These are phyloP conservation scores for Parafenestella ontariensis DNA, from an alignment of 2,329 filamentous ascomycete genomes.

Conservation along the genomic window DNA sequence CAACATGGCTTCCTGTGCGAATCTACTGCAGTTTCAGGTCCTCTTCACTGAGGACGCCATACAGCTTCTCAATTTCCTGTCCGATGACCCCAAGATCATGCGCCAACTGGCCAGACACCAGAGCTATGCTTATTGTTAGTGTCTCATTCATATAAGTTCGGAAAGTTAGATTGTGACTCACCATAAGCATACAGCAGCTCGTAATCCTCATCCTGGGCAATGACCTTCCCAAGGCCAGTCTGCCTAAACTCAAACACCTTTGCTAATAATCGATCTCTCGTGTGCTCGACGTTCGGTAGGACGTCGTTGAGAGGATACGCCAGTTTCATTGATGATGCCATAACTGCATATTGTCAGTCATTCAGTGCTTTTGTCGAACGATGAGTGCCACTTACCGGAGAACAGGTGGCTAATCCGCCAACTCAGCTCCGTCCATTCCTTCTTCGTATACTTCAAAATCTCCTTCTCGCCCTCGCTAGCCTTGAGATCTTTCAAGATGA, in stretches of 20 bases:
- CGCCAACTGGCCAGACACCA: conserved; percentile 68
- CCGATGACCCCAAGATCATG: conserved; percentile 63
- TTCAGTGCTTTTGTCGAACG: background rate
- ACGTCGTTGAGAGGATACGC: conserved; percentile 93
- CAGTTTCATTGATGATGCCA: conserved; percentile 91
- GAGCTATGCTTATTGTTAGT: conserved; percentile 51
- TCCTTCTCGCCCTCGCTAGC: conserved; percentile 82
- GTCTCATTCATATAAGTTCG: background rate
- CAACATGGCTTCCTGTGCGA: background rate
- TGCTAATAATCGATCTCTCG: conserved; percentile 81
- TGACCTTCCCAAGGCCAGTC: conserved; percentile 60
- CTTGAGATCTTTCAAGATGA: conserved; percentile 80
- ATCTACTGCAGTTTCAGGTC: conserved; percentile 61
- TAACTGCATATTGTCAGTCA: conserved; percentile 59
- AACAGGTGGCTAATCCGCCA: conserved; percentile 89
- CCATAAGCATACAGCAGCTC: conserved; percentile 92
- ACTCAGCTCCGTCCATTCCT: conserved; percentile 81
- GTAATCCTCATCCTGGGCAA: conserved; percentile 79
- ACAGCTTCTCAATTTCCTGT: conserved; percentile 64
- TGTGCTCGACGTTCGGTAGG: conserved; percentile 80
- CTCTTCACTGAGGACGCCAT: conserved; percentile 68
- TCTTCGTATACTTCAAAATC: conserved; percentile 77
- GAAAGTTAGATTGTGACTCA: conserved; percentile 44
- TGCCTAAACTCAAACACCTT: conserved; percentile 88
- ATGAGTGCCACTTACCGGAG: conserved; percentile 55